These are phyloP conservation scores for Corynascus novoguineensis DNA, from an alignment of 495 filamentous ascomycete genomes.

Conservation along the genomic window DNA sequence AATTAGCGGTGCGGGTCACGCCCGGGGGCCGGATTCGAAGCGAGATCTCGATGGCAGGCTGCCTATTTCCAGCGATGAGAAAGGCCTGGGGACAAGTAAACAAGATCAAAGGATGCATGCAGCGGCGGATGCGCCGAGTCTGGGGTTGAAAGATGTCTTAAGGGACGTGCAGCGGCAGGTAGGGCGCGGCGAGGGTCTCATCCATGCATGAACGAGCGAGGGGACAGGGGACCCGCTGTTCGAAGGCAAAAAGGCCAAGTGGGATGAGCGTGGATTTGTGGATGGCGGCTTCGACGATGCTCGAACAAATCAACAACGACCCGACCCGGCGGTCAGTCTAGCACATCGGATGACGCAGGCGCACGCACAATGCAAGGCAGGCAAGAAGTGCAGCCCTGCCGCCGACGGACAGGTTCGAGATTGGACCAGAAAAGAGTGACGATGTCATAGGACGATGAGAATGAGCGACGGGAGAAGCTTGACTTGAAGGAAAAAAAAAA, in stretches of 20 bases:
- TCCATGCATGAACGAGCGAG: slow-evolving; percentile 30
- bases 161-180: slow-evolving; percentile 22
- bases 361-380: slow-evolving; percentile 10
- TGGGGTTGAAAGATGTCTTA: slow-evolving; percentile 22
- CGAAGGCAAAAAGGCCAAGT: background rate
- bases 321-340: slow-evolving; percentile 9
- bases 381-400: slow-evolving; percentile 12
- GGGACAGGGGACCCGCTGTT: slow-evolving; percentile 13
- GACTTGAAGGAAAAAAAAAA: background rate
- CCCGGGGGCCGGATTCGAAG: slow-evolving; percentile 11
- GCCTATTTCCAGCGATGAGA: background rate
- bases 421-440: slow-evolving; percentile 7
- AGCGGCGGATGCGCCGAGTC: slow-evolving; percentile 10
- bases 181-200: slow-evolving; percentile 25
- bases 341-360: slow-evolving; percentile 14
- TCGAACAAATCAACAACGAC: slow-evolving; percentile 14
- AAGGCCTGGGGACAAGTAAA: slow-evolving; percentile 1
- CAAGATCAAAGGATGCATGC: slow-evolving; percentile 7
- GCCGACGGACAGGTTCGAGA: background rate
- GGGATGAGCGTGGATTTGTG: background rate
- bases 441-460: slow-evolving; percentile 22
- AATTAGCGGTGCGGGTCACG: slow-evolving; percentile 18
- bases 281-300: background rate
- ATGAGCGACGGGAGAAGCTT: slow-evolving; percentile 15
- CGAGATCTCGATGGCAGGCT: slow-evolving; percentile 1